Percentiles rank a stretch among this genome's conserved stretches.
Conservation (phyloP, 2,329 filamentous ascomycete species). For the Aureobasidium sp. region DNA sequence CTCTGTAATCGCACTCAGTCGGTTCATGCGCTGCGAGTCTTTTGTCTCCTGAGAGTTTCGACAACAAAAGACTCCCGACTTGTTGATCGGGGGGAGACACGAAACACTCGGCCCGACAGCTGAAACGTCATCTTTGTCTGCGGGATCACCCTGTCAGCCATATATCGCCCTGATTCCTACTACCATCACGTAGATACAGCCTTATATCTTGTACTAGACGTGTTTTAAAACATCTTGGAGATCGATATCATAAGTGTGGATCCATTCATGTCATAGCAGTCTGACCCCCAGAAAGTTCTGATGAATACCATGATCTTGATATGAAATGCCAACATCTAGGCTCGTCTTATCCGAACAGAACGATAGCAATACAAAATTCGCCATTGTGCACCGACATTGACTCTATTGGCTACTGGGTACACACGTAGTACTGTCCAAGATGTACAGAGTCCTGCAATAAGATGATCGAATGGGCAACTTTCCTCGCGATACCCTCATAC, state of each 20-base stretch:
- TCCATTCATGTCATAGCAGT: background rate
- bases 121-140: background rate
- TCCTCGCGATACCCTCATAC: background rate
- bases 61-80: background rate
- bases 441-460: no score
- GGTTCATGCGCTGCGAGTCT: constrained; percentile 23
- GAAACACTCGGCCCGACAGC: constrained; percentile 3
- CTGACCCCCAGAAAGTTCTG: no score
- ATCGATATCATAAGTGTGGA: no score
- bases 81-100: background rate
- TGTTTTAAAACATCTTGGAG: background rate
- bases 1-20: constrained; percentile 20
- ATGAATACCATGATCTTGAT: no score
- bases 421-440: background rate
- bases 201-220: no score
- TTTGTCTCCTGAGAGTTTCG: background rate
- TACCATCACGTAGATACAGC: background rate
- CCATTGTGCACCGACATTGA: background rate
- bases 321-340: no score
- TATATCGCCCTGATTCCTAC: background rate
- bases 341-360: background rate
- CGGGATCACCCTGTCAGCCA: background rate
- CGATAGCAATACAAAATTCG: background rate
- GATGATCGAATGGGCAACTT: background rate
- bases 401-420: no score